Base-by-base conservation (phyloP, 495 filamentous ascomycete species). In the Jackrogersella minutella region DNA sequence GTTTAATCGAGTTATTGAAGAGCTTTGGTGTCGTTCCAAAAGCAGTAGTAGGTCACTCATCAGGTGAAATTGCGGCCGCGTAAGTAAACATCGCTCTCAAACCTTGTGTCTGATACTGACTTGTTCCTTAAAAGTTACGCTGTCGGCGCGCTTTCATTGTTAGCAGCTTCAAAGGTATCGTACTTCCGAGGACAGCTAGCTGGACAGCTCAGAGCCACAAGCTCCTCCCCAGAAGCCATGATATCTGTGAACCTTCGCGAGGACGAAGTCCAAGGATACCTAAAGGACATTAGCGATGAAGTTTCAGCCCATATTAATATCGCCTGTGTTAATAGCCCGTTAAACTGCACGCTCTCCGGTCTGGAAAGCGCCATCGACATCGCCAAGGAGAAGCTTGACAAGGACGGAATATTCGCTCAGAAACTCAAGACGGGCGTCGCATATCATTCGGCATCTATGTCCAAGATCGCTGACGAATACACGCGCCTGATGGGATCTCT, bases 41-140 rank as follows among this genome's bases (percentile, higher is more conserved):
- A 13, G 77, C 77, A 21, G 83, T 86, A 0, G 76, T 86, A 0
- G 86, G 87, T 3, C 86, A 89, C 63, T 89, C 86, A 1, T 85
- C 80, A 58, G 87, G 87, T 1, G 87, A 89, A 62, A 88, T 88
- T 64, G 78, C 72, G 1, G 78, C 78, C 3, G 78, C 77, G 62
- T 68, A 70, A 61, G 68, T 53, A 41, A 30, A 37, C 21, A 3
- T 19, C 31, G n/a, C 19, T 30, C 26, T 50, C 13, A 11, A 51
- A n/a, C 4, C 7, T 10, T 51, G 28, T 17, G 24, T 31, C 8
- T 22, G 17, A 22, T 52, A 49, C 36, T 51, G 31, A 57, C 14
- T 44, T 51, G 47, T 17, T 11, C n/a, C 37, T n/a, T 57, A 64
- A 31, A 14, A 72, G 69, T 2, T 84, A 82, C 60, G 62, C 78